Base-by-base conservation (phyloP, 805 yeast species). In the Ogataea pini region DNA sequence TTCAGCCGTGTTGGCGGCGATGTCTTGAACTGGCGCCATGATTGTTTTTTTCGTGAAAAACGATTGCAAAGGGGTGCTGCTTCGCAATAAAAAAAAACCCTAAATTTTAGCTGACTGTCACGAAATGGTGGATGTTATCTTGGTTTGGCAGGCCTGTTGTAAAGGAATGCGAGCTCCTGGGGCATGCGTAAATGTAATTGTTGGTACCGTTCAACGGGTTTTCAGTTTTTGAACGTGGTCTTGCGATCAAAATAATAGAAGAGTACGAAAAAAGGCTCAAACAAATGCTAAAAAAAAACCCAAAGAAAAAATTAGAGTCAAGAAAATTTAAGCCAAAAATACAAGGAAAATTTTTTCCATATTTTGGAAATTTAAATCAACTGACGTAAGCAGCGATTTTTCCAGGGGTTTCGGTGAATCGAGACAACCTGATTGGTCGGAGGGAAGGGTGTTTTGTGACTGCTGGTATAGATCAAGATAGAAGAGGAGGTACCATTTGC, bases 61-160 rank as follows among this genome's bases (percentile, higher is more conserved):
- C 56, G 48, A 54, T 56, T 58, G 60, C 50, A 56, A 58, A 58
- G 57, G 19, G 32, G 36, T 31, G 34, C 29, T 34, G 32, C 60
- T 55, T 53, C 50, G 50, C 61, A 58, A 59, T 50, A 53, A 60
- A 60, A 59, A 60, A 60, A 59, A 57, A 62, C 61, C 62, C 31
- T 17, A 34, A 24, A 12, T 18, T n/a, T n/a, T 22, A 34, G 19
- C 18, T 3, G 22, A 18, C 16, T 39, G 42, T 39, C 42, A 39
- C 25, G 42, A 39, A 39, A 39, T 39, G 33, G 42, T 27, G 46
- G 49, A 51, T 55, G 54, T 64, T 64, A 64, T 64, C 69, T 59
- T 48, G 69, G 66, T 62, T 60, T 63, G 45, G 68, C 64, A 47
- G 65, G 68, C 51, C 55, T 62, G 60, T 62, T 63, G 58, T 55